Conservation (phyloP, 306 rosid species). For the Trifolium fragiferum region DNA sequence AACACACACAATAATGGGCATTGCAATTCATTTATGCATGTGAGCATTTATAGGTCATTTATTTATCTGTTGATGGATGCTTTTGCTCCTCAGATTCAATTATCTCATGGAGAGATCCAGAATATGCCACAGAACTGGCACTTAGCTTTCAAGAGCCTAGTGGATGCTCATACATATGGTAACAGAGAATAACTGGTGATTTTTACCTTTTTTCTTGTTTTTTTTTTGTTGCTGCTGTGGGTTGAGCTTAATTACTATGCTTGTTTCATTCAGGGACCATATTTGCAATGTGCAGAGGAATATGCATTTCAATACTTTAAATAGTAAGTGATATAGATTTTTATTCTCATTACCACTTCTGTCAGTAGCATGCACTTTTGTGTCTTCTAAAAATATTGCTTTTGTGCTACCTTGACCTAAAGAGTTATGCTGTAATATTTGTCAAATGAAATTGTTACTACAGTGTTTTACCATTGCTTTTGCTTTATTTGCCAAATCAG, state of each 20-base stretch:
- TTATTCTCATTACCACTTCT: slow-evolving; percentile 19
- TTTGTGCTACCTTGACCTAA: background rate
- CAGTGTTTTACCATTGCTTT: background rate
- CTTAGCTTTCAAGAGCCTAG: slow-evolving; percentile 96
- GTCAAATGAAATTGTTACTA: background rate
- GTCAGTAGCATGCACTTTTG: background rate
- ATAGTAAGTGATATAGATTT: slow-evolving; percentile 65
- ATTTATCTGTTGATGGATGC: slow-evolving; percentile 30
- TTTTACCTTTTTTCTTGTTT: background rate
- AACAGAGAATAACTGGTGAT: slow-evolving; percentile 34
- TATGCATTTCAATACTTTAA: slow-evolving; percentile 78
- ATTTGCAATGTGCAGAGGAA: slow-evolving; percentile 88
- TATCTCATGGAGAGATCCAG: slow-evolving; percentile 97
- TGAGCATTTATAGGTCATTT: background rate
- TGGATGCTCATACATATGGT: slow-evolving; percentile 94
- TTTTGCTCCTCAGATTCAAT: slow-evolving; percentile 68
- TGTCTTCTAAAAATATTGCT: background rate
- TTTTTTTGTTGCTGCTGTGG: slow-evolving; percentile 38
- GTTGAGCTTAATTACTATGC: slow-evolving; percentile 39
- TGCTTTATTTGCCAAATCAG: slow-evolving; percentile 27
- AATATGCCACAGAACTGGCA: slow-evolving; percentile 88
- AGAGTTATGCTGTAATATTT: background rate
- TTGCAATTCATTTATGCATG: slow-evolving; percentile 15
- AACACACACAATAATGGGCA: background rate
- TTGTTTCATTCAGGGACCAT: slow-evolving; percentile 69